phyloP scores from a whole-genome alignment of 768 basidiomycete species.

The Phylloporus rhodoxanthus region DNA sequence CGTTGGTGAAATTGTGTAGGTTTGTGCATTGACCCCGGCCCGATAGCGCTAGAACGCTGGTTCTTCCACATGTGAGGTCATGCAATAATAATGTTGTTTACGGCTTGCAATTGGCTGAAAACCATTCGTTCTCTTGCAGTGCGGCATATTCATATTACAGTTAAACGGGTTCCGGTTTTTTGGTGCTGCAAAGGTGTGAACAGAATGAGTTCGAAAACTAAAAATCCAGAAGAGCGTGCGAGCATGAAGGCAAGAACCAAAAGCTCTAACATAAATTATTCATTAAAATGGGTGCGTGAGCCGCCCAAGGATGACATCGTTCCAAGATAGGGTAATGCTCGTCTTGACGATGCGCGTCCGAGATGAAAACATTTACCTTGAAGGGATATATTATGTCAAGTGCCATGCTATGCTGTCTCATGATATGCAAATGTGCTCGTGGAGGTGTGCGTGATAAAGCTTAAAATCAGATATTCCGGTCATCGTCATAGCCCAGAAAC shows the following conservation, averaged over 20 bases:
- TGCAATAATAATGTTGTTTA: too few species aligned
- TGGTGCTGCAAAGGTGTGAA: neutral
- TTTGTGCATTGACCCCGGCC: neutral
- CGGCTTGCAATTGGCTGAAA: too few species aligned
- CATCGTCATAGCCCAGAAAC: neutral
- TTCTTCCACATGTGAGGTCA: too few species aligned
- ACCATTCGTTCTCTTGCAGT: too few species aligned
- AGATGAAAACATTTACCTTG: conserved; percentile 11
- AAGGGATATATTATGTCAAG: conserved; percentile 10
- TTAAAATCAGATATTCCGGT: conserved; percentile 5
- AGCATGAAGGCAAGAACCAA: neutral
- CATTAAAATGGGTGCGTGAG: neutral
- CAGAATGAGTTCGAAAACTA: too few species aligned
- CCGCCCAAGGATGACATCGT: neutral
- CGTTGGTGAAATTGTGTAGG: neutral
- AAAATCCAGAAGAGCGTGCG: neutral
- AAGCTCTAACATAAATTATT: neutral
- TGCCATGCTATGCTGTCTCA: conserved; percentile 21
- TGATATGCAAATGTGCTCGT: conserved; percentile 17
- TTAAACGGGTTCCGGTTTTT: neutral
- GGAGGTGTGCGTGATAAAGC: conserved; percentile 10
- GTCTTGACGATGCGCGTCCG: conserved; percentile 3
- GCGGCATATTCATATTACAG: neutral
- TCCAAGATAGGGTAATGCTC: neutral
- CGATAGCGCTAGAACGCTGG: too few species aligned